These are phyloP conservation scores for Cicer pinnatifidum DNA, from an alignment of 306 rosid species.

Conservation along the genomic window DNA sequence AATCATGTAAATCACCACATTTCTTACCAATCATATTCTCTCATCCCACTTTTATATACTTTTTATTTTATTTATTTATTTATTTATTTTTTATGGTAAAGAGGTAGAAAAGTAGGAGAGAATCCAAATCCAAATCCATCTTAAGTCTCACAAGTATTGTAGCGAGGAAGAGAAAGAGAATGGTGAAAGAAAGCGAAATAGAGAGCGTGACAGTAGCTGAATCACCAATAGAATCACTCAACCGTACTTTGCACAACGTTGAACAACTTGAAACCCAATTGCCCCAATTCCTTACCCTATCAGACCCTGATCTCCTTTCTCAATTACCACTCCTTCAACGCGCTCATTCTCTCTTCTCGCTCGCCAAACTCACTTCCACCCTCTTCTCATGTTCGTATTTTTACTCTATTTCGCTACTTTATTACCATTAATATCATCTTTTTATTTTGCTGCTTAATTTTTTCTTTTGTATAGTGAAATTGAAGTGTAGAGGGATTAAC, in stretches of 20 bases:
- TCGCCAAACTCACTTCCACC: constrained; percentile 72
- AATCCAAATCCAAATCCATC: neutral
- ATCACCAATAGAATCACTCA: constrained; percentile 56
- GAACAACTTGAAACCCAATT: constrained; percentile 56
- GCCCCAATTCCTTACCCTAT: constrained; percentile 57
- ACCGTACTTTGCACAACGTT: constrained; percentile 51
- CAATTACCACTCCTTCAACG: constrained; percentile 71
- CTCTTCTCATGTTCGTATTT: constrained; percentile 60
- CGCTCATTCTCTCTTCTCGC: constrained; percentile 74
- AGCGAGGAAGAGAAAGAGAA: constrained; percentile 11
- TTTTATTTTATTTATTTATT: too few species aligned
- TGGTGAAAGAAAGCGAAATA: constrained; percentile 57
- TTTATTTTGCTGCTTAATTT: neutral
- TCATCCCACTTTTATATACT: too few species aligned
- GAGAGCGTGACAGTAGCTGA: constrained; percentile 57
- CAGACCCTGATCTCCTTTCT: constrained; percentile 63
- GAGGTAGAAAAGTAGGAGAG: neutral
- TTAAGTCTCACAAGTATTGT: neutral
- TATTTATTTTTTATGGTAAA: neutral
- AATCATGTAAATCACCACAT: too few species aligned
- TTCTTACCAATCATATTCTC: too few species aligned
- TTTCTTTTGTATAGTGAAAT: constrained; percentile 60
- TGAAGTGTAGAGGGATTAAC: constrained; percentile 80
- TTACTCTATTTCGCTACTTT: neutral
- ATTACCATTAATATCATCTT: neutral